phyloP scores from a whole-genome alignment of 805 yeast species.

The Tetrapisispora fleetii region DNA sequence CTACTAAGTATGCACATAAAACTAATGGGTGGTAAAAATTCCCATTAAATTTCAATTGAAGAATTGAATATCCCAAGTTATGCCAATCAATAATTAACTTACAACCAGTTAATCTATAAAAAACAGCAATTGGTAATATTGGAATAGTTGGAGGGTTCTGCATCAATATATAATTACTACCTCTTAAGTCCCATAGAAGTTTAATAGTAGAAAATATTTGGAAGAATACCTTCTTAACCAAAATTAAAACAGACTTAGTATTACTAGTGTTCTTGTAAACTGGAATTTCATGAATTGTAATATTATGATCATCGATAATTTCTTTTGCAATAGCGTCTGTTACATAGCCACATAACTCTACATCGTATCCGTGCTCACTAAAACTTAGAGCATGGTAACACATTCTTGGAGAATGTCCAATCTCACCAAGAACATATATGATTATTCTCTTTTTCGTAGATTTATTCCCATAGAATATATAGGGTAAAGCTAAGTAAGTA shows the following conservation, averaged over 20 bases:
- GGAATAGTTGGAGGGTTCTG: slow-evolving; percentile 96
- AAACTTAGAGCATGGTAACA: slow-evolving; percentile 79
- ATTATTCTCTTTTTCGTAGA: slow-evolving; percentile 46
- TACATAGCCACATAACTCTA: slow-evolving; percentile 76
- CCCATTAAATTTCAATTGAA: slow-evolving; percentile 52
- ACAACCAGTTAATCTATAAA: slow-evolving; percentile 47
- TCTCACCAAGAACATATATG: slow-evolving; percentile 80
- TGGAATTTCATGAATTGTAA: slow-evolving; percentile 38
- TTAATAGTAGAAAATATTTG: slow-evolving; percentile 43
- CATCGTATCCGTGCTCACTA: slow-evolving; percentile 56
- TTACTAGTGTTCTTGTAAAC: not conserved
- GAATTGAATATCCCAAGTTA: slow-evolving; percentile 76
- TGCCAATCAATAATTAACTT: slow-evolving; percentile 90
- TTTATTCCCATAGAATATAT: slow-evolving; percentile 26
- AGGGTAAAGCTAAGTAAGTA: slow-evolving; percentile 29
- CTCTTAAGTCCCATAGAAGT: slow-evolving; percentile 45
- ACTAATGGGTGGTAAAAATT: slow-evolving; percentile 51
- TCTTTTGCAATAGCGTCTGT: slow-evolving; percentile 46
- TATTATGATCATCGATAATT: slow-evolving; percentile 39
- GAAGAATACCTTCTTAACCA: slow-evolving; percentile 40
- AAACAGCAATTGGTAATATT: slow-evolving; percentile 50
- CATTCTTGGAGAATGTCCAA: slow-evolving; percentile 95
- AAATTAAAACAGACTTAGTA: slow-evolving; percentile 7
- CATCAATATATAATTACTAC: slow-evolving; percentile 59
- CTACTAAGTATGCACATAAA: slow-evolving; percentile 49